Percentiles rank a stretch among this genome's conserved stretches.
Evolutionary conservation across 192 early-diverging fungal species (phyloP).

Genomic region (Lobulomyces angularis): DNA sequence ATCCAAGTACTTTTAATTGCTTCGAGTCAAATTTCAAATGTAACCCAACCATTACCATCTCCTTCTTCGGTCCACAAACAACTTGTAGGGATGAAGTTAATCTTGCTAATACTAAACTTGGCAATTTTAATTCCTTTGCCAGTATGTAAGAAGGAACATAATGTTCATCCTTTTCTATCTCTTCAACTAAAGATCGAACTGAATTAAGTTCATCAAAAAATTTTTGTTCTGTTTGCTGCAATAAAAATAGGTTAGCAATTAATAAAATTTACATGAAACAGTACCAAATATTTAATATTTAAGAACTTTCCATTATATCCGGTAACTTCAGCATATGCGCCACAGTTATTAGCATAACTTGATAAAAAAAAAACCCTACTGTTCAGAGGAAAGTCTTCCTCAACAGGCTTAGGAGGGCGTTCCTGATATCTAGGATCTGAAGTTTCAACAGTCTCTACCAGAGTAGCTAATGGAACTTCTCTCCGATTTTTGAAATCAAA

Average conservation of each 20-base stretch:
- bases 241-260: no score
- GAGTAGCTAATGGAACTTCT: constrained; percentile 42
- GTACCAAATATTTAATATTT: no score
- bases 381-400: constrained; percentile 57
- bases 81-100: constrained; percentile 72
- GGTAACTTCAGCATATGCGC: constrained; percentile 53
- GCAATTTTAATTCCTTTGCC: constrained; percentile 52
- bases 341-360: constrained; percentile 56
- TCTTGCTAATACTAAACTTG: constrained; percentile 60
- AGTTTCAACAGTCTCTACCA: constrained; percentile 35
- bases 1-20: constrained; percentile 76
- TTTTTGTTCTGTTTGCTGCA: constrained; percentile 3
- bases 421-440: constrained; percentile 67
- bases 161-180: constrained; percentile 9
- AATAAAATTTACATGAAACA: no score
- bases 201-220: constrained; percentile 14
- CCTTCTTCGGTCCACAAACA: constrained; percentile 37
- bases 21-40: constrained; percentile 84
- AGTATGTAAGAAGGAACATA: constrained; percentile 58
- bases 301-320: constrained; percentile 36
- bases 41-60: constrained; percentile 63
- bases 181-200: constrained; percentile 23
- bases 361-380: constrained; percentile 73
- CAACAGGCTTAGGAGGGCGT: constrained; percentile 49
- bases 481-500: no score